A percentile compares a stretch with the other conserved stretches of the same genome.
phyloP scores from a whole-genome alignment of 257 asterid genomes.

The Penstemon davidsonii region DNA sequence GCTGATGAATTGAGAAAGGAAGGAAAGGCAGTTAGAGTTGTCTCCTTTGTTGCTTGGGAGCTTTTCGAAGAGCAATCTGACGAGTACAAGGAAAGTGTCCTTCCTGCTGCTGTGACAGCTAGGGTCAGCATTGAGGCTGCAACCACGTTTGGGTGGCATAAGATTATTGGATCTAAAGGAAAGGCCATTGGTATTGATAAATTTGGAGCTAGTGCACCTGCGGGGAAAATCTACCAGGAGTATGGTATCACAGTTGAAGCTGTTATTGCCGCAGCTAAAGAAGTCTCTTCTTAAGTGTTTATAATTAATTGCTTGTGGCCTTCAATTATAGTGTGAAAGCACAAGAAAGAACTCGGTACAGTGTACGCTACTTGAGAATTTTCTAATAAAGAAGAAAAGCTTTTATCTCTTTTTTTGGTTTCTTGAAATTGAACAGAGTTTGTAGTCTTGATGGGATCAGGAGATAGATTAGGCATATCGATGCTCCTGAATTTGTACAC shows the following conservation, averaged over 20 bases:
- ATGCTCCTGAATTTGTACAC: constrained; percentile 37
- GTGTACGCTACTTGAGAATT: constrained; percentile 24
- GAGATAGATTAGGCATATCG: constrained; percentile 28
- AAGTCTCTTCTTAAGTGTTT: constrained; percentile 40
- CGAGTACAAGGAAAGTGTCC: constrained; percentile 69
- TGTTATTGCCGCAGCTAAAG: constrained; percentile 69
- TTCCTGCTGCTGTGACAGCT: constrained; percentile 66
- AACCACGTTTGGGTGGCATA: constrained; percentile 71
- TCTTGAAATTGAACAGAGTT: constrained; percentile 29
- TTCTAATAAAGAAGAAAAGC: constrained; percentile 32
- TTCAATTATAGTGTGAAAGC: constrained; percentile 20
- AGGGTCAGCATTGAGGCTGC: constrained; percentile 87
- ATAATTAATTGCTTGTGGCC: constrained; percentile 14
- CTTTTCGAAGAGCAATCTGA: constrained; percentile 68
- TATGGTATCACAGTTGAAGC: constrained; percentile 70
- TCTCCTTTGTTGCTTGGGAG: constrained; percentile 80
- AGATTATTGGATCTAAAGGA: constrained; percentile 61
- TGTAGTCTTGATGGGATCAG: constrained; percentile 33
- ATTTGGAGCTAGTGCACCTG: constrained; percentile 87
- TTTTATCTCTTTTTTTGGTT: constrained; percentile 20
- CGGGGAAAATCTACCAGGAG: constrained; percentile 74
- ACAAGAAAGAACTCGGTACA: constrained; percentile 15
- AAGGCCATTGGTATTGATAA: constrained; percentile 73
- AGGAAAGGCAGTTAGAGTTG: constrained; percentile 75
- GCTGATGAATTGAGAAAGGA: constrained; percentile 77